Evolutionary conservation across 1,284 basidiomycete species (phyloP), one percentile per base, ranked within the genome.

Genomic region (Exobasidium cylindrosporum): DNA sequence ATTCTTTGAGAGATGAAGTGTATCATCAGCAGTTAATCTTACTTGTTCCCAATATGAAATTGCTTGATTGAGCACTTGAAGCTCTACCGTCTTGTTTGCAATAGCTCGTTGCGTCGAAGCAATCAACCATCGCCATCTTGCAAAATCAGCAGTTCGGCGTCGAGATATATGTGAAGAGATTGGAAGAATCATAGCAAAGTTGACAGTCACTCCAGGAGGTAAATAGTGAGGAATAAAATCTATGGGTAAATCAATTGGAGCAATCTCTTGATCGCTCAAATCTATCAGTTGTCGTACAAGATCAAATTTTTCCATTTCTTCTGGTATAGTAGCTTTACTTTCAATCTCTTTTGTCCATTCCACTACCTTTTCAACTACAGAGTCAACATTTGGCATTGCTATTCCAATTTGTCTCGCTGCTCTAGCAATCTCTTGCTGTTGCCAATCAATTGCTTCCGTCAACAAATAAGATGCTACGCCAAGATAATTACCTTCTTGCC

Each of bases 151-250:
- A 53, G 54, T 63, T 43, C 35, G 7, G 7, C 57, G 60, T 21
- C 40, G 29, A 14, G 65, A 66, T 0, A 67, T 67, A 4, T 63
- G 46, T 17, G 65, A 62, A 29, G 71, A 58, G 13, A 74, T 52
- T 1, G 74, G 69, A 46, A 65, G 63, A 5, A 77, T n/a, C 57
- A 66, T 67, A 11, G 46, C 43, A 4, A 54, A 60, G 5, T 67
- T 68, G 23, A 70, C 50, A 1, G 66, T 61, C 50, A 77, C 66
- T 5, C 62, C 49, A 11, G 70, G 68, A 13, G 72, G 72, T 13
- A 68, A 54, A n/a, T 72, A 64, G 31, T 67, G 61, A 10, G 66
- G 71, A 24, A 68, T 32, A 47, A 69, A 71, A 47, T 62, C 63
- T n/a, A 58, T 49, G 26, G 66, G 35, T 10, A 40, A 17, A 40